phyloP scores from a whole-genome alignment of 1,284 basidiomycete species.

The Trichosporon sp. region DNA sequence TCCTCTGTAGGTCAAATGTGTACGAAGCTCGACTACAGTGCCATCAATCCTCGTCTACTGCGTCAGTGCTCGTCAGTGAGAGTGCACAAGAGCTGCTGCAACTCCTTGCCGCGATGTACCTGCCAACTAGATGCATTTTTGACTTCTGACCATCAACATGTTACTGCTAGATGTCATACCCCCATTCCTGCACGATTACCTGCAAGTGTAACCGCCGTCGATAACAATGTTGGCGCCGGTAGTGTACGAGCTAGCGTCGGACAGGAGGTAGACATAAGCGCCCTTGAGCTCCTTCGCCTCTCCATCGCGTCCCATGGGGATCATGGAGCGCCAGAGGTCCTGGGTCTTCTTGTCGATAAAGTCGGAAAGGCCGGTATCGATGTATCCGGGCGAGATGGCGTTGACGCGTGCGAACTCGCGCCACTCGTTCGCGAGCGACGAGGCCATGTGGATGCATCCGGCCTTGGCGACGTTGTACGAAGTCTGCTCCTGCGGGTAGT shows the following conservation, averaged over 20 bases:
- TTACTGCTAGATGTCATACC: neutral
- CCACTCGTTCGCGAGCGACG: constrained; percentile 2
- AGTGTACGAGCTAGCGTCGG: constrained; percentile 4
- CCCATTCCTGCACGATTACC: neutral
- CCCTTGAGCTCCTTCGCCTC: constrained; percentile 6
- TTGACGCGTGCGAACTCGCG: constrained; percentile 4
- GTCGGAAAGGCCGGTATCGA: constrained; percentile 1
- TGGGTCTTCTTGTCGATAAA: neutral
- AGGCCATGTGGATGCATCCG: constrained; percentile 1
- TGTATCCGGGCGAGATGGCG: constrained; percentile 6
- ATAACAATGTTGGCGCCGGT: constrained; percentile 5
- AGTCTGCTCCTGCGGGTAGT: constrained; percentile 3
- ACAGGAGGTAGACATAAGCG: constrained; percentile 3
- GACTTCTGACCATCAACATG: constrained; percentile 14
- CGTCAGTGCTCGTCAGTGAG: no score
- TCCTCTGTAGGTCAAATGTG: no score
- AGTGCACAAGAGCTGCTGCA: no score
- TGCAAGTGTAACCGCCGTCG: constrained; percentile 3
- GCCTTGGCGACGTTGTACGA: constrained; percentile 1
- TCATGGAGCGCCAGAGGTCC: neutral
- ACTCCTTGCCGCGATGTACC: no score
- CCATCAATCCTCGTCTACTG: no score
- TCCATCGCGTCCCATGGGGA: constrained; percentile 3
- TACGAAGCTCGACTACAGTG: no score
- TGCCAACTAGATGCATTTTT: no score